Conservation (phyloP, 305 asterid species). For the Euphrasia arctica region DNA sequence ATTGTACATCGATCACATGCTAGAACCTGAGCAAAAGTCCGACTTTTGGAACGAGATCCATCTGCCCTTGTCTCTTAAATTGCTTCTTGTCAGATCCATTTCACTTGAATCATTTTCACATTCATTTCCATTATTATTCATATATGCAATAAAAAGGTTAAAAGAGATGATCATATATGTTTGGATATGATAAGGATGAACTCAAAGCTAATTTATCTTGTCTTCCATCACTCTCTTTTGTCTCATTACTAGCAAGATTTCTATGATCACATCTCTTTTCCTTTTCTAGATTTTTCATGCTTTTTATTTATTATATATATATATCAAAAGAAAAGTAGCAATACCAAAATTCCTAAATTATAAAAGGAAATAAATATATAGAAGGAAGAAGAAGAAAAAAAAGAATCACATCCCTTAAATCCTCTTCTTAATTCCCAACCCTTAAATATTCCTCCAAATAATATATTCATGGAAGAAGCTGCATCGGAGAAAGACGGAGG, state of each 20-base stretch:
- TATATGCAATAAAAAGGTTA: too few relatives aligned
- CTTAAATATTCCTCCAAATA: neutral
- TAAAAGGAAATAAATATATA: slow-evolving; percentile 8
- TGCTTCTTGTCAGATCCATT: too few relatives aligned
- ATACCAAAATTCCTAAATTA: neutral
- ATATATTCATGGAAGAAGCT: slow-evolving; percentile 44
- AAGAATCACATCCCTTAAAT: neutral
- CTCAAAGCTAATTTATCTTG: neutral
- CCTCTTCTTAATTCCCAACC: too few relatives aligned
- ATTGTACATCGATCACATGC: too few relatives aligned
- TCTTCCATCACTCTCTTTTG: neutral
- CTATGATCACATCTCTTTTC: slow-evolving; percentile 23
- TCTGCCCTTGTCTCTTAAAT: neutral
- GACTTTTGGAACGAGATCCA: neutral
- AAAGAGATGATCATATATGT: too few relatives aligned
- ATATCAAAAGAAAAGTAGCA: slow-evolving; percentile 16
- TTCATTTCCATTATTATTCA: too few relatives aligned
- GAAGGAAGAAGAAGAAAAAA: neutral
- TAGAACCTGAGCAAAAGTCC: too few relatives aligned
- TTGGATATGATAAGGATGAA: neutral
- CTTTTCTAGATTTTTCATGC: slow-evolving; percentile 11
- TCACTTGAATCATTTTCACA: too few relatives aligned
- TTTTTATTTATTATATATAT: neutral
- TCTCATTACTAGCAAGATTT: slow-evolving; percentile 14
- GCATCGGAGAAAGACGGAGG: slow-evolving; percentile 38